Percentiles rank a stretch among this genome's conserved stretches.
phyloP scores from a whole-genome alignment of 2,329 filamentous ascomycete species.

The Aspergillus sp. region DNA sequence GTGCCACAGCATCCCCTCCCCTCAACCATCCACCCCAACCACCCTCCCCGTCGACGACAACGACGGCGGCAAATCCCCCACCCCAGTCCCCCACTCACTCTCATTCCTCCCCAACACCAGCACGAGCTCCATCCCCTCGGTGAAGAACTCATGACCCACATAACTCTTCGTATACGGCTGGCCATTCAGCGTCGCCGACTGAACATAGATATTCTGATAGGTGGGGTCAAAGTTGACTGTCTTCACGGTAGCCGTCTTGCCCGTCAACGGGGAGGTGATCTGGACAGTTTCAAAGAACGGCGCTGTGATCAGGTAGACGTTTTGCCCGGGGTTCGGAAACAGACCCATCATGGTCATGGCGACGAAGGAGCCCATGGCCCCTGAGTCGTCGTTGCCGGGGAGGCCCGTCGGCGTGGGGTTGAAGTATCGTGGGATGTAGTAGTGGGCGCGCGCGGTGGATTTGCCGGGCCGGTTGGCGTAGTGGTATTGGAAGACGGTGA shows the following conservation, averaged over 20 bases:
- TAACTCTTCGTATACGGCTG: conserved; percentile 63
- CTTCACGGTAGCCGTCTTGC: conserved; percentile 60
- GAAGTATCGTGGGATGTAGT: conserved; percentile 65
- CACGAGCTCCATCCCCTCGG: conserved; percentile 64
- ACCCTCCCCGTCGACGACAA: conserved; percentile 19
- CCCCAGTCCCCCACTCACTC: conserved; percentile 64
- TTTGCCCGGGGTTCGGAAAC: conserved; percentile 67
- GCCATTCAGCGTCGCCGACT: conserved; percentile 65
- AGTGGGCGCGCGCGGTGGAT: conserved; percentile 56
- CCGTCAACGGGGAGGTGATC: conserved; percentile 59
- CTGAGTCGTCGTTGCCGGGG: conserved; percentile 69
- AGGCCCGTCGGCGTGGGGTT: conserved; percentile 58
- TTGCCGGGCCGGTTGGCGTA: conserved; percentile 64
- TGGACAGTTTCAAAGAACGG: conserved; percentile 66
- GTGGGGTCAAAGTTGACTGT: conserved; percentile 61
- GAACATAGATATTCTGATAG: conserved; percentile 64
- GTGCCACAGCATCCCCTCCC: too few relatives aligned
- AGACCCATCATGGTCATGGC: conserved; percentile 69
- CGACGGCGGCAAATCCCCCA: conserved; percentile 65
- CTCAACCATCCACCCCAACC: neutral
- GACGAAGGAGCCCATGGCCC: conserved; percentile 68
- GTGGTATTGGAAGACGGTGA: conserved; percentile 69
- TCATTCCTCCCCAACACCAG: conserved; percentile 63
- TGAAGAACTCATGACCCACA: conserved; percentile 68
- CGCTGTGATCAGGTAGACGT: conserved; percentile 68